Base-by-base conservation (phyloP, 768 basidiomycete species). In the Rhizopogon salebrosus region DNA sequence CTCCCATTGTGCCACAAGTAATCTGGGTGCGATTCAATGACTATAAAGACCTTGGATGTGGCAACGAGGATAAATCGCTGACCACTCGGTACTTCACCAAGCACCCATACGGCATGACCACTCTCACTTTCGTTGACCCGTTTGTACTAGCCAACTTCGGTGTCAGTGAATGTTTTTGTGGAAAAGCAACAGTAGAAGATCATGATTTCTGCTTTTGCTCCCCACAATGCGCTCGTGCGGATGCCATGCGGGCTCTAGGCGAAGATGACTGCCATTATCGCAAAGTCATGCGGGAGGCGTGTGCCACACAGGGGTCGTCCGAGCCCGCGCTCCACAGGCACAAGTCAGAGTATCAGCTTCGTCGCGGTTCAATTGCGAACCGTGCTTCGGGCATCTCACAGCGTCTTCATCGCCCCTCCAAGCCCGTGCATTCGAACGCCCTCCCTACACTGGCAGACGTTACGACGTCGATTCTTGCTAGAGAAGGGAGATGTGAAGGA, bases 181-280 rank as follows among this genome's bases (percentile, higher is more conserved):
- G 68, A 14, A 53, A 36, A 11, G 42, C 38, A 35, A 68, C 67
- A 0, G 38, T 56, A 0, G 50, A 59, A 46, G 57, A 49, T 10
- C 67, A 68, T 35, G 66, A 70, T 0, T 64, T 61, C 40, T 67
- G 55, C 54, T 70, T 56, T 41, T 68, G 67, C 36, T 68, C 68
- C 18, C 54, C 52, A 2, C 2, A 51, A 0, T 70, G 68, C 10
- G 68, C 67, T 8, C 66, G 60, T 20, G 35, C 16, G 14, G 68
- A 70, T 23, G 48, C 68, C 23, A 56, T 68, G 16, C 58, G 60
- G 23, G 60, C 66, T 3, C 62, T 70, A 22, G 58, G 43, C 2
- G 51, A 49, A 13, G 48, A 54, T 4, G 37, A 62, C 18, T 60
- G 56, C 37, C 68, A 68, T 26, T 68, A 68, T 45, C 68, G 66